phyloP scores from a whole-genome alignment of 2,329 filamentous ascomycete genomes.

The Fonsecaea monophora region DNA sequence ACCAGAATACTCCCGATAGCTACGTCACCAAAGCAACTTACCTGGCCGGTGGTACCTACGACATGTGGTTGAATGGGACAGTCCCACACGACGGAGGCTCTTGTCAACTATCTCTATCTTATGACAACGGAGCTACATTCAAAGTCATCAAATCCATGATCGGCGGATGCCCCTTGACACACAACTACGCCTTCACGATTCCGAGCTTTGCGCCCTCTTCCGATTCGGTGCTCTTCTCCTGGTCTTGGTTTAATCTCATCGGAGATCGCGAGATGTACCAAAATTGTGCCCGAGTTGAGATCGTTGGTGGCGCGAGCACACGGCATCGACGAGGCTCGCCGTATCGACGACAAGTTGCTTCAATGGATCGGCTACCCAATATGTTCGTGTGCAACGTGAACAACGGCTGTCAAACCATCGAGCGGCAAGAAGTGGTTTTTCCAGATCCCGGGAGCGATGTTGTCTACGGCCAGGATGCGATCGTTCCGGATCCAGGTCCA shows the following conservation, averaged over 20 bases:
- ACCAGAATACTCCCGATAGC: conserved; percentile 52
- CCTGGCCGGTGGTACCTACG: conserved; percentile 66
- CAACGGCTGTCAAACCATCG: conserved; percentile 65
- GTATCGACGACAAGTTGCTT: conserved; percentile 27
- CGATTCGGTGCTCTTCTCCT: conserved; percentile 70
- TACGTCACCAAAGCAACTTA: conserved; percentile 67
- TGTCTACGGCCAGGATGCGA: conserved; percentile 45
- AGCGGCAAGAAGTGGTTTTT: conserved; percentile 67
- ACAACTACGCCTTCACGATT: conserved; percentile 69
- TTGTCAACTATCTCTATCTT: conserved; percentile 77
- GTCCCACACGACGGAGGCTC: conserved; percentile 73
- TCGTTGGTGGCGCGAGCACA: conserved; percentile 47
- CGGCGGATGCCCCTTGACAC: conserved; percentile 61
- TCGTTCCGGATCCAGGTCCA: conserved; percentile 28
- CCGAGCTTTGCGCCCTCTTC: conserved; percentile 66
- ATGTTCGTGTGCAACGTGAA: conserved; percentile 75
- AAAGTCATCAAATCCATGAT: conserved; percentile 70
- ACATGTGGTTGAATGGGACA: conserved; percentile 68
- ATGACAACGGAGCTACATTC: conserved; percentile 73
- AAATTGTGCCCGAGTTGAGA: conserved; percentile 77
- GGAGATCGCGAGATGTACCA: conserved; percentile 88
- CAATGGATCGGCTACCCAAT: conserved; percentile 65
- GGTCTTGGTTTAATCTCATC: conserved; percentile 78
- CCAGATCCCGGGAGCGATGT: conserved; percentile 69
- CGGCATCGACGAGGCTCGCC: conserved; percentile 25